Evolutionary conservation across 1,139 yeast species (phyloP).

Genomic region (Saccharomyces pastorianus): DNA sequence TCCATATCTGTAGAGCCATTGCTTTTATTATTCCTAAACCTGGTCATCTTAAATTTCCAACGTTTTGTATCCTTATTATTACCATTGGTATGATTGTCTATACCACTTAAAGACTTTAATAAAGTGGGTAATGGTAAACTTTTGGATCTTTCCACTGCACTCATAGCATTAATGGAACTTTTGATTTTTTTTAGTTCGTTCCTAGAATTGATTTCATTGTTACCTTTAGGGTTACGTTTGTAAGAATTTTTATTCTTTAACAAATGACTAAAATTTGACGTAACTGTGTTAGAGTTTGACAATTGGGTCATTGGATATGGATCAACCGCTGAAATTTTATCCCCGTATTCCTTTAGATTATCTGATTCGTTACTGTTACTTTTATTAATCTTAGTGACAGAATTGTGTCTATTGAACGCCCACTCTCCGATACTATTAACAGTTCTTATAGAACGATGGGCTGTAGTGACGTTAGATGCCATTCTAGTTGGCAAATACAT

Average conservation of each 20-base stretch:
- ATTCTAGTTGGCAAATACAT: constrained; percentile 22
- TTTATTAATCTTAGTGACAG: constrained; percentile 1
- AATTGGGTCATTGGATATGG: constrained; percentile 2
- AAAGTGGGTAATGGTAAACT: constrained; percentile 23
- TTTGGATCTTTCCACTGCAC: constrained; percentile 24
- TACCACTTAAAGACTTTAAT: constrained; percentile 13
- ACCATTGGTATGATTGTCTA: constrained; percentile 6
- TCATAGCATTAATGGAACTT: constrained; percentile 13
- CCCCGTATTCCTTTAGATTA: not conserved
- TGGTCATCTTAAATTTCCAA: constrained; percentile 17
- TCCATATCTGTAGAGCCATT: not conserved
- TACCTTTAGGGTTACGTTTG: not conserved
- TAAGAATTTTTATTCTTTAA: not conserved
- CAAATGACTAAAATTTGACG: not conserved
- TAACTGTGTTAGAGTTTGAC: not conserved
- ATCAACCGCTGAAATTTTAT: constrained; percentile 1
- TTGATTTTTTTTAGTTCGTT: constrained; percentile 12
- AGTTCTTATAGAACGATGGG: constrained; percentile 27
- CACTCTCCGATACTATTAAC: constrained; percentile 27
- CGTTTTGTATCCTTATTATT: constrained; percentile 9
- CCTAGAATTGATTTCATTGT: constrained; percentile 8
- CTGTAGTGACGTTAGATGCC: constrained; percentile 22
- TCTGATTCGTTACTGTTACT: not conserved
- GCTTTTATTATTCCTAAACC: constrained; percentile 12
- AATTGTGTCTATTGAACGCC: constrained; percentile 12